phyloP scores from a whole-genome alignment of 305 asterid genomes.

The Fraxinus paxiana region DNA sequence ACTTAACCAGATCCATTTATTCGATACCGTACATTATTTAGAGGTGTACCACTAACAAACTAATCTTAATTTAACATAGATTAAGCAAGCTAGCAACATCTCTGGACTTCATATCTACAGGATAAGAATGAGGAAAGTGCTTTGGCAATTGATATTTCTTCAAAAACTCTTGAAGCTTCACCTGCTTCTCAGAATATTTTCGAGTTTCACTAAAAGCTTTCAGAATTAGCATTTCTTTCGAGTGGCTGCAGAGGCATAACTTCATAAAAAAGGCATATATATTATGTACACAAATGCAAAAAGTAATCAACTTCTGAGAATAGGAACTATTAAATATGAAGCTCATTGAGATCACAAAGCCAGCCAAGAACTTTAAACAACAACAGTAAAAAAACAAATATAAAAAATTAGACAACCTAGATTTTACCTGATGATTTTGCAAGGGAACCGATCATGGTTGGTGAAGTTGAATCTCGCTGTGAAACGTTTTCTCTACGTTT shows the following conservation, averaged over 20 bases:
- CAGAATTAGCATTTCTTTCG: neutral
- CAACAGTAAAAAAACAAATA: neutral
- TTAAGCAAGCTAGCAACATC: neutral
- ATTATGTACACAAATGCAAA: neutral
- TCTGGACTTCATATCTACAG: neutral
- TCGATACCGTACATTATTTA: neutral
- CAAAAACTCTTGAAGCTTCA: neutral
- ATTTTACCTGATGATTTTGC: conserved; percentile 75
- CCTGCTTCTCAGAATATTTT: neutral
- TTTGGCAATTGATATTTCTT: neutral
- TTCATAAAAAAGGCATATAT: neutral
- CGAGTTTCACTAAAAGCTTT: neutral
- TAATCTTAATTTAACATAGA: neutral
- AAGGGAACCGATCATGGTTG: conserved; percentile 50
- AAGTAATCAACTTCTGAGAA: neutral
- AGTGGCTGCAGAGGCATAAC: neutral
- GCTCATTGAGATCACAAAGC: neutral
- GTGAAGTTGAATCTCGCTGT: conserved; percentile 53
- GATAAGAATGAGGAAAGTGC: neutral
- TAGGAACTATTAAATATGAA: neutral
- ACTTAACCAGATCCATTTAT: neutral
- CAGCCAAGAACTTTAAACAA: neutral
- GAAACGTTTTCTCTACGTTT: conserved; percentile 34
- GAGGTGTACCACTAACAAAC: neutral
- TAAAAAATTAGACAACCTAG: neutral